Evolutionary conservation across 495 filamentous ascomycete genomes (phyloP).

Genomic region (Tuber magnatum): DNA sequence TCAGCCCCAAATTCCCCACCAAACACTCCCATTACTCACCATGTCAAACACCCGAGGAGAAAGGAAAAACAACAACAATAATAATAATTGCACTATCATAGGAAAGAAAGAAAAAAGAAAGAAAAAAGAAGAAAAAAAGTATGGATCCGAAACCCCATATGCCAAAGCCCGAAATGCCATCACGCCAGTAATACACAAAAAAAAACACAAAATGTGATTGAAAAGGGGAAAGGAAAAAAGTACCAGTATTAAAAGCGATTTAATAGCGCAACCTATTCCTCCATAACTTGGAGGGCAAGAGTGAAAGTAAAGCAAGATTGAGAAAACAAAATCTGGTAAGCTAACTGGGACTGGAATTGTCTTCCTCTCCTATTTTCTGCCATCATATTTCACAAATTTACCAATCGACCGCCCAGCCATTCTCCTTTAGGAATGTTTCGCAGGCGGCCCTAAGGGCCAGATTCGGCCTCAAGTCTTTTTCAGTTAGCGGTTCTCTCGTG

Average conservation of each 20-base stretch:
- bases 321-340: neutral
- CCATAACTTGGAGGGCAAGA: neutral
- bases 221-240: neutral
- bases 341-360: neutral
- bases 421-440: conserved; percentile 71
- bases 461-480: conserved; percentile 74
- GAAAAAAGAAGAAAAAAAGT: neutral
- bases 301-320: neutral
- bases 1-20: neutral
- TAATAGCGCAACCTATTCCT: neutral
- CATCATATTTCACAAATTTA: conserved; percentile 42
- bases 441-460: conserved; percentile 75
- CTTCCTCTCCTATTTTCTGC: neutral
- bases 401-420: conserved; percentile 94
- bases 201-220: neutral
- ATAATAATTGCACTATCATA: neutral
- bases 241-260: neutral
- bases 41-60: neutral
- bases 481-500: conserved; percentile 64
- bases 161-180: neutral
- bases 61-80: no score
- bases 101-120: neutral
- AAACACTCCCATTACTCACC: neutral
- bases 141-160: neutral
- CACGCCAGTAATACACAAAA: neutral